Base-by-base conservation (phyloP, 768 basidiomycete species). In the Tylopilus plumbeoviolaceoides region DNA sequence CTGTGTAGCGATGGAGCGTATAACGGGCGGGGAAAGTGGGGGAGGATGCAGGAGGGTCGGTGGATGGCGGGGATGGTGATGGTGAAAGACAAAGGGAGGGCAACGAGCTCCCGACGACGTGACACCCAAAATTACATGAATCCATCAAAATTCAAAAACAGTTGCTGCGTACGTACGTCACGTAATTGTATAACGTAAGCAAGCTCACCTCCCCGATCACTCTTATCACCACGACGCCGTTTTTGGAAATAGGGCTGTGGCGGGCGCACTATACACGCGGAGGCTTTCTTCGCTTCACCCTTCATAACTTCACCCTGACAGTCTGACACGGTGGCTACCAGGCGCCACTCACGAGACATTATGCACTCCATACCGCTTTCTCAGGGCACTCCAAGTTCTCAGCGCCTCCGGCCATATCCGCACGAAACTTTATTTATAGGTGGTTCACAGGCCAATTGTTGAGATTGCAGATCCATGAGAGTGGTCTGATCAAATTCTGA, bases 61-160 rank as follows among this genome's bases (percentile, higher is more conserved):
- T 44, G 55, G 55, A 50, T 36, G 47, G 51, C 52, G 57, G 48
- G 36, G 63, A 61, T 59, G 64, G 60, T 61, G 65, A 59, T 63
- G 58, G 60, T 62, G 58, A 64, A 62, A 57, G 65, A 63, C 58
- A 66, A 63, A 63, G 63, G 51, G 55, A 53, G 48, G 56, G 63
- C 53, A 59, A 60, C 60, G 53, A 56, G 53, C 60, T 44, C 48
- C 52, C 59, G 53, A 56, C 55, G 47, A 58, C 54, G 63, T 64
- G 64, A 66, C 64, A 63, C 42, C 61, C 60, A 59, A 64, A 64
- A 64, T 65, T 60, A 63, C 64, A 38, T 56, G 57, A 53, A 56
- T 53, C 55, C 66, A 67, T 67, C 66, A 68, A 64, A 66, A 66
- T 65, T 63, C 63, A 66, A 67, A 68, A 68, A 53, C 51, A 58